Conservation (phyloP, 2,329 filamentous ascomycete species). For the Neonectria magnoliae region DNA sequence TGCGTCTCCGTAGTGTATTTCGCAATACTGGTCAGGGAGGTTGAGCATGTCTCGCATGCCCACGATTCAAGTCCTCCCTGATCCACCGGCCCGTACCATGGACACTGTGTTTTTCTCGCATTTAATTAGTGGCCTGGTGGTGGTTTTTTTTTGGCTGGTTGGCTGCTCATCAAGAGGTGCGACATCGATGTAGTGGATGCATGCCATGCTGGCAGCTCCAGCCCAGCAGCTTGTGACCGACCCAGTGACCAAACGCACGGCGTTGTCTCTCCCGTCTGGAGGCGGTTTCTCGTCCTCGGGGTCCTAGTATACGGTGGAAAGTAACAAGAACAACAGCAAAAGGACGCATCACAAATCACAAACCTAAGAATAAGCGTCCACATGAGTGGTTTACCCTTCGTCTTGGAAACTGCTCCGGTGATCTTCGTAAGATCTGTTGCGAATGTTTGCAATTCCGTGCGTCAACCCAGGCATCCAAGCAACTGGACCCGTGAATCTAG, state of each 20-base stretch:
- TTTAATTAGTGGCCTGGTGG: conserved; percentile 1
- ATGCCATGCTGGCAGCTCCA: neutral
- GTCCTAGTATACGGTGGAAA: neutral
- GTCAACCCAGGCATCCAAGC: neutral
- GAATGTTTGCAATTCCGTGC: neutral
- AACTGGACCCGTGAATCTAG: neutral
- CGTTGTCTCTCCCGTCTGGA: neutral
- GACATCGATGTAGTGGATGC: conserved; percentile 6
- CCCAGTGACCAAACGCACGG: neutral
- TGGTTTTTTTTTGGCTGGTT: neutral
- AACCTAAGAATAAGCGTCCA: neutral
- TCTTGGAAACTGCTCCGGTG: neutral
- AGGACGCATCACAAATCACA: neutral
- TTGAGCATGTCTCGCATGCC: neutral
- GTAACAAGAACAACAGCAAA: neutral
- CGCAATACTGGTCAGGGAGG: neutral
- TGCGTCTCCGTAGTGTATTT: neutral
- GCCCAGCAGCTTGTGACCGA: neutral
- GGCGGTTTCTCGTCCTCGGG: neutral
- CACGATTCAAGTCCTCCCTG: neutral
- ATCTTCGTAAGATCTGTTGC: neutral
- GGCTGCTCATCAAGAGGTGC: neutral
- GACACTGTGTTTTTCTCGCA: conserved; percentile 3
- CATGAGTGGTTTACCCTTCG: neutral
- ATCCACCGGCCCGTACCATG: neutral